Percentiles rank a stretch among this genome's conserved stretches.
Evolutionary conservation across 2,329 filamentous ascomycete genomes (phyloP).

Genomic region (Raffaelea arxii): DNA sequence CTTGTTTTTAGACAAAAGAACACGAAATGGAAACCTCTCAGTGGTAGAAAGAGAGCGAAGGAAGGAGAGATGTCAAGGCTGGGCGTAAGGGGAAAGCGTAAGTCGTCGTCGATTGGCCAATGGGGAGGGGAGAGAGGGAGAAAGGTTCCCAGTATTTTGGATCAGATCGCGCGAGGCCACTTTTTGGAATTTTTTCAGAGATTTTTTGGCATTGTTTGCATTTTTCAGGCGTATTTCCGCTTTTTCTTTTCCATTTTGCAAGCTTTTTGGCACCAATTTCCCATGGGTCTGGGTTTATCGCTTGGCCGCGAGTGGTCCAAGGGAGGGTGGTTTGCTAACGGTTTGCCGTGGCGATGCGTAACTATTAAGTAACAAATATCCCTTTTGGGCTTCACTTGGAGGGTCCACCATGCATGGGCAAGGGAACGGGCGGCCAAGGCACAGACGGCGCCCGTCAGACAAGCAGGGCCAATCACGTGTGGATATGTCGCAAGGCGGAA

Average conservation of each 20-base stretch:
- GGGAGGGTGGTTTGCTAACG: conserved; percentile 9
- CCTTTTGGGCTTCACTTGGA: conserved; percentile 4
- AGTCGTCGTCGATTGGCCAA: conserved; percentile 7
- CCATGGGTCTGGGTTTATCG: conserved; percentile 7
- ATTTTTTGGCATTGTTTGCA: not conserved
- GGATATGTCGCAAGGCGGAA: too few relatives aligned
- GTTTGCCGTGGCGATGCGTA: conserved; percentile 12
- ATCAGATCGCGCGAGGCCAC: not conserved
- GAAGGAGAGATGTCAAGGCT: not conserved
- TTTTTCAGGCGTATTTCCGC: not conserved
- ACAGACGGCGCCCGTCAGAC: too few relatives aligned
- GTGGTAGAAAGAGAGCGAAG: not conserved
- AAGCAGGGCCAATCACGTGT: too few relatives aligned
- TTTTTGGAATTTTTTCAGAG: not conserved
- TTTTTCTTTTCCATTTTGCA: too few relatives aligned
- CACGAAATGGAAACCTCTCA: conserved; percentile 5
- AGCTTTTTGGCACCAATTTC: too few relatives aligned
- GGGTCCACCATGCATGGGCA: conserved; percentile 1
- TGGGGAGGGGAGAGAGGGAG: conserved; percentile 1
- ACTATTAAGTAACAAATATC: conserved; percentile 14
- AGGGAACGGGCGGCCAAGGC: too few relatives aligned
- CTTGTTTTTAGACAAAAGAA: conserved; percentile 9
- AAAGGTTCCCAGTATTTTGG: not conserved
- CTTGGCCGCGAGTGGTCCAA: conserved; percentile 10
- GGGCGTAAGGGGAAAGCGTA: not conserved